phyloP scores from a whole-genome alignment of 257 asterid species.

The Linderniella brevidens region DNA sequence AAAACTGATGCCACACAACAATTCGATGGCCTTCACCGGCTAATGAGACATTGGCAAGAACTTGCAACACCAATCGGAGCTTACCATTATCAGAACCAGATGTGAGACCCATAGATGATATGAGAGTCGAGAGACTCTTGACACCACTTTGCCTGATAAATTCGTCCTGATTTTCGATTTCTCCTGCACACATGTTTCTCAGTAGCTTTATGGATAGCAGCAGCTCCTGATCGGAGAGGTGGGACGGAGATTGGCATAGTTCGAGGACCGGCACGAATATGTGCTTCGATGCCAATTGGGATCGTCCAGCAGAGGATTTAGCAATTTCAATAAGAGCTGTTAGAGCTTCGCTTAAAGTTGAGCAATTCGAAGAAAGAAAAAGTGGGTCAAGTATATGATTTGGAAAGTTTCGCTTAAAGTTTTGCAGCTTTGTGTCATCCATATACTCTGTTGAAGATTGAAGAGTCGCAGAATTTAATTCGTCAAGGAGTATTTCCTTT shows the following conservation, averaged over 20 bases:
- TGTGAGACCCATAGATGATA: slow-evolving; percentile 18
- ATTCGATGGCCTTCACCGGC: slow-evolving; percentile 46
- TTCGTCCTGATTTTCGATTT: slow-evolving; percentile 39
- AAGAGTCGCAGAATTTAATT: too few relatives aligned
- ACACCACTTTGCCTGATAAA: slow-evolving; percentile 56
- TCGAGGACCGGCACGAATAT: slow-evolving; percentile 22
- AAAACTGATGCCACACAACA: slow-evolving; percentile 49
- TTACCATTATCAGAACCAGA: slow-evolving; percentile 23
- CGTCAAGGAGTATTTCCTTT: too few relatives aligned
- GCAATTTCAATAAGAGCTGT: slow-evolving; percentile 38
- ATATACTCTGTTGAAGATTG: slow-evolving; percentile 10
- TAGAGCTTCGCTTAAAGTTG: slow-evolving; percentile 30
- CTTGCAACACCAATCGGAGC: slow-evolving; percentile 46
- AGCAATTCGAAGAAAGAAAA: slow-evolving; percentile 21
- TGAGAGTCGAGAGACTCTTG: slow-evolving; percentile 20
- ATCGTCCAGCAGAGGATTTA: slow-evolving; percentile 41
- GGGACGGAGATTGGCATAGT: slow-evolving; percentile 32
- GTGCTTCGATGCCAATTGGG: slow-evolving; percentile 34
- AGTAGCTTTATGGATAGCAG: slow-evolving; percentile 49
- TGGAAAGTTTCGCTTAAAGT: slow-evolving; percentile 16
- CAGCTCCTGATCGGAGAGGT: slow-evolving; percentile 21
- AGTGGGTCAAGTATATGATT: slow-evolving; percentile 23
- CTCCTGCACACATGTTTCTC: slow-evolving; percentile 86
- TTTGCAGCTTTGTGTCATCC: slow-evolving; percentile 14
- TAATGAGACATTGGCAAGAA: slow-evolving; percentile 63